Evolutionary conservation across 768 basidiomycete genomes (phyloP).

Genomic region (Mycena galericulata): DNA sequence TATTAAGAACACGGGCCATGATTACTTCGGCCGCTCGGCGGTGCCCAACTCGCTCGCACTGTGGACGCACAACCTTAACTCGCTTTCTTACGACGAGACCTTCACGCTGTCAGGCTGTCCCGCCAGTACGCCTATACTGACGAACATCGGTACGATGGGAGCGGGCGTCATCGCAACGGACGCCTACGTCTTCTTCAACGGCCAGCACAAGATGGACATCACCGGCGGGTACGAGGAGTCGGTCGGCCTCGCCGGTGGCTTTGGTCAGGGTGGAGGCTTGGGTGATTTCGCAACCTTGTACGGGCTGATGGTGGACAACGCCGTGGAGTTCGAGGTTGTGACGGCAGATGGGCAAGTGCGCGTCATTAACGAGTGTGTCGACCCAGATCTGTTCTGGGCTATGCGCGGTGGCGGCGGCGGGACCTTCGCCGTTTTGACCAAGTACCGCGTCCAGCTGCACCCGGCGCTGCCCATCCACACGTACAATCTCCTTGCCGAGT

Average conservation of each 20-base stretch:
- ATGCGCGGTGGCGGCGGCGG: constrained; percentile 28
- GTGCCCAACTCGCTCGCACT: constrained; percentile 19
- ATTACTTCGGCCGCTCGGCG: constrained; percentile 22
- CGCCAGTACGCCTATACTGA: constrained; percentile 15
- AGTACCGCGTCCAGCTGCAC: constrained; percentile 21
- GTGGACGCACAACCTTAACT: constrained; percentile 26
- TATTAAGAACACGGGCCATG: constrained; percentile 26
- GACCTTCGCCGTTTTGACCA: constrained; percentile 23
- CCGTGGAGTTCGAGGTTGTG: constrained; percentile 22
- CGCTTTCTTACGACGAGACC: constrained; percentile 24
- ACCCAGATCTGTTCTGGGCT: constrained; percentile 25
- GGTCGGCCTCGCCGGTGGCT: constrained; percentile 24
- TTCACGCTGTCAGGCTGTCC: constrained; percentile 23
- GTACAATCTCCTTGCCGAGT: constrained; percentile 23
- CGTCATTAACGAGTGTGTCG: constrained; percentile 21
- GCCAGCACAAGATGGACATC: constrained; percentile 28
- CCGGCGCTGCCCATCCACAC: constrained; percentile 21
- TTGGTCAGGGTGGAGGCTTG: constrained; percentile 17
- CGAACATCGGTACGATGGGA: constrained; percentile 25
- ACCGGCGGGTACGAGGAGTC: constrained; percentile 25
- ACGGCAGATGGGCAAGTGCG: constrained; percentile 21
- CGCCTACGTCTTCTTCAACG: constrained; percentile 26
- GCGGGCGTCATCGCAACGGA: constrained; percentile 23
- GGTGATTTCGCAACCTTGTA: constrained; percentile 17
- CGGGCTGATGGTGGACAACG: constrained; percentile 23